Conservation (phyloP, 441 rosid species). For the Pelargonium cotyledonis region DNA sequence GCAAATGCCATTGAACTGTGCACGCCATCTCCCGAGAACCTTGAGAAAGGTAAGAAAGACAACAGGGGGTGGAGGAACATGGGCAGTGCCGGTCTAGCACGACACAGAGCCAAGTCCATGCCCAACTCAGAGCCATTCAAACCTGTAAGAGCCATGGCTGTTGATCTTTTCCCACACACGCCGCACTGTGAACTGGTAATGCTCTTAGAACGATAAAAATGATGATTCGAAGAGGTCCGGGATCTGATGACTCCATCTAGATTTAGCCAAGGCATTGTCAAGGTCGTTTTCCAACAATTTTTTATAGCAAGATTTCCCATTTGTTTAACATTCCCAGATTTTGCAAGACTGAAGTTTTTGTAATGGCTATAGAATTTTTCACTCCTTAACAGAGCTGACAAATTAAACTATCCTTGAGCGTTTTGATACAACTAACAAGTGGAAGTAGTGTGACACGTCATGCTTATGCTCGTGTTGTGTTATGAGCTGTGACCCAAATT, state of each 20-base stretch:
- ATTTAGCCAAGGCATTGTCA: background rate
- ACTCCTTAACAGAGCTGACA: too few species aligned
- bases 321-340: too few species aligned
- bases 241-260: background rate
- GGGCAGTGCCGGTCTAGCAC: slow-evolving; percentile 74
- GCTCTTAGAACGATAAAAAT: slow-evolving; percentile 47
- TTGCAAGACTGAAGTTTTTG: too few species aligned
- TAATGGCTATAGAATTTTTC: too few species aligned
- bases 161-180: slow-evolving; percentile 89
- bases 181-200: slow-evolving; percentile 90
- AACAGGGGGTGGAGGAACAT: slow-evolving; percentile 59
- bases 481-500: too few species aligned
- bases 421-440: too few species aligned
- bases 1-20: slow-evolving; percentile 94
- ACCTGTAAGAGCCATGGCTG: slow-evolving; percentile 95
- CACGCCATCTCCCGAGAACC: slow-evolving; percentile 61
- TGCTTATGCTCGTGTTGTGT: too few species aligned
- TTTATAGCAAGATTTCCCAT: too few species aligned
- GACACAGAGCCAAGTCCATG: slow-evolving; percentile 83
- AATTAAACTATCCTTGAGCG: too few species aligned
- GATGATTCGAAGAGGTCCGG: too few species aligned
- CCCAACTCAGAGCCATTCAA: slow-evolving; percentile 78
- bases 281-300: background rate
- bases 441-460: too few species aligned
- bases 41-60: slow-evolving; percentile 60